Percentiles rank a stretch among this genome's conserved stretches.
Conservation (phyloP, 2,329 filamentous ascomycete genomes). For the Metarhizium album region DNA sequence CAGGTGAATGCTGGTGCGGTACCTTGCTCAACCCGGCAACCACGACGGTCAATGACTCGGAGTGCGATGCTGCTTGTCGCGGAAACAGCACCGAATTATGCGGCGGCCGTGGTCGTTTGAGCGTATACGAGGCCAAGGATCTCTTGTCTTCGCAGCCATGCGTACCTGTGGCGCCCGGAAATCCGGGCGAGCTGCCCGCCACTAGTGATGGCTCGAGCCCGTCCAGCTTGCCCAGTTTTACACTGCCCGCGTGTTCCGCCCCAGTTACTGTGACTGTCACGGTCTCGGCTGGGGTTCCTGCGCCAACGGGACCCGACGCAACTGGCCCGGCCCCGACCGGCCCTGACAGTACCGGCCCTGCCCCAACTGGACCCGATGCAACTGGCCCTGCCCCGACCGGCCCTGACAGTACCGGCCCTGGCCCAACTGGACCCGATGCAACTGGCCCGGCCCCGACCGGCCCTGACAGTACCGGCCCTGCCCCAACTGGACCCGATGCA, state of each 20-base stretch:
- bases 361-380: not conserved
- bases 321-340: not conserved
- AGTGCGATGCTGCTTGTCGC: conserved; percentile 41
- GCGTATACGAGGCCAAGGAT: conserved; percentile 36
- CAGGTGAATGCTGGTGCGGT: conserved; percentile 36
- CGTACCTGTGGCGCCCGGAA: not conserved
- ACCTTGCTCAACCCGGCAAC: conserved; percentile 40
- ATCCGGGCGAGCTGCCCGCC: not conserved
- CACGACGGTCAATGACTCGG: conserved; percentile 19
- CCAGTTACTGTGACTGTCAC: not conserved
- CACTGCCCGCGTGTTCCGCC: not conserved
- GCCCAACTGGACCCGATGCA: not conserved
- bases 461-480: not conserved
- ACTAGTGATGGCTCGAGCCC: not conserved
- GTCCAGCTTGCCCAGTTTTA: not conserved
- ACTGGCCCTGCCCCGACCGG: not conserved
- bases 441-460: not conserved
- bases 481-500: not conserved
- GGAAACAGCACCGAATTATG: conserved; percentile 33
- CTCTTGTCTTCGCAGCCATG: conserved; percentile 41
- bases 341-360: not conserved
- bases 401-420: not conserved
- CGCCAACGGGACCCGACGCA: not conserved
- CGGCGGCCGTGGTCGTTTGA: conserved; percentile 32
- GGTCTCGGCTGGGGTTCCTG: not conserved